A percentile compares a stretch with the other conserved stretches of the same genome.
Conservation (phyloP, 805 yeast genomes). For the Candida ipomoeae region DNA sequence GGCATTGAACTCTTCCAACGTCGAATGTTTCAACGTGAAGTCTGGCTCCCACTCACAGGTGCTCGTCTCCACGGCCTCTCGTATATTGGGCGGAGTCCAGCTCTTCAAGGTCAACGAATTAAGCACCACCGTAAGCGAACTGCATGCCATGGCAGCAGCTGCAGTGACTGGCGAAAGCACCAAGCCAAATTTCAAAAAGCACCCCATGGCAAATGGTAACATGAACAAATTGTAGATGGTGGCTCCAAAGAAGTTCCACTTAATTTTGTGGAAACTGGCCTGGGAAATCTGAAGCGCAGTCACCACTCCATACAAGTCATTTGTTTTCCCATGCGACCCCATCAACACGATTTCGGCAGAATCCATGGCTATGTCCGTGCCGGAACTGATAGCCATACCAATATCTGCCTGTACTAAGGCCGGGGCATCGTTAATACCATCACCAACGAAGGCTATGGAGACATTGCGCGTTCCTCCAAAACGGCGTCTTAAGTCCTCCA, state of each 20-base stretch:
- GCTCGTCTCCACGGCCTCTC: slow-evolving; percentile 1
- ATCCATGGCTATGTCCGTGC: slow-evolving; percentile 94
- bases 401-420: slow-evolving; percentile 85
- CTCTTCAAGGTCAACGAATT: slow-evolving; percentile 69
- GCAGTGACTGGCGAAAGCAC: slow-evolving; percentile 86
- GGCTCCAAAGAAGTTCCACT: slow-evolving; percentile 84
- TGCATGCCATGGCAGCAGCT: slow-evolving; percentile 87
- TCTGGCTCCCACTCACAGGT: slow-evolving; percentile 7
- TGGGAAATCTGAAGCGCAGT: slow-evolving; percentile 66
- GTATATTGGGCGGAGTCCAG: slow-evolving; percentile 45
- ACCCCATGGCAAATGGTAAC: slow-evolving; percentile 93
- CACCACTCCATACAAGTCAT: slow-evolving; percentile 46
- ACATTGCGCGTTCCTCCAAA: slow-evolving; percentile 29
- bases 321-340: slow-evolving; percentile 27
- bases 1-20: slow-evolving; percentile 13
- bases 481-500: slow-evolving; percentile 51
- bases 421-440: slow-evolving; percentile 97
- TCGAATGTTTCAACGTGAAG: slow-evolving; percentile 13
- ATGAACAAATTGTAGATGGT: slow-evolving; percentile 75
- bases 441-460: slow-evolving; percentile 86
- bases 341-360: slow-evolving; percentile 90
- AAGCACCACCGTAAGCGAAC: slow-evolving; percentile 83
- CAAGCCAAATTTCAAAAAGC: slow-evolving; percentile 71
- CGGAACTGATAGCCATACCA: slow-evolving; percentile 88
- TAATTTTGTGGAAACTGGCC: slow-evolving; percentile 68